Percentiles rank a stretch among this genome's conserved stretches.
phyloP scores from a whole-genome alignment of 257 asterid genomes.

The Gynochthodes officinalis region DNA sequence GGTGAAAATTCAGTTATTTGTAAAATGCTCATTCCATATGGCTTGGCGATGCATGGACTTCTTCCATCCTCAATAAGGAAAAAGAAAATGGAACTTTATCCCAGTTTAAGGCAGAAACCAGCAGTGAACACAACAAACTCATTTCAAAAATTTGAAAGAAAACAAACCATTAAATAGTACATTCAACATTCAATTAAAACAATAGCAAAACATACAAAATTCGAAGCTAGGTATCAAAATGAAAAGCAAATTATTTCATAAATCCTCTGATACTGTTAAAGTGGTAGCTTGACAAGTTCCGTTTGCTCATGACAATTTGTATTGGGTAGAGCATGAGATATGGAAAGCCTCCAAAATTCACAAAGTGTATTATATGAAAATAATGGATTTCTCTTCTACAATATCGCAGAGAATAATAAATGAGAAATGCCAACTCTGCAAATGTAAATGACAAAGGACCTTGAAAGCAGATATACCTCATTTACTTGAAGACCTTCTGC shows the following conservation, averaged over 20 bases:
- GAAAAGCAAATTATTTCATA: not conserved
- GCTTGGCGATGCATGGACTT: not conserved
- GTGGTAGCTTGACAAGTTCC: not conserved
- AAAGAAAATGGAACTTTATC: not conserved
- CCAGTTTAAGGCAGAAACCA: not conserved
- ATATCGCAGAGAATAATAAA: not conserved
- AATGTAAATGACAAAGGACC: not conserved
- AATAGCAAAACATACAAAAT: not conserved
- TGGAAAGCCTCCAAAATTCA: not conserved
- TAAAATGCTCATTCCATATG: not conserved
- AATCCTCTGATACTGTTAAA: not conserved
- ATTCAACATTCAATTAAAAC: not conserved
- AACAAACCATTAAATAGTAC: not conserved
- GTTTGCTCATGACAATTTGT: not conserved
- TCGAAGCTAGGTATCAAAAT: not conserved
- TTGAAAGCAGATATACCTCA: slow-evolving; percentile 46
- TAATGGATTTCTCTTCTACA: not conserved
- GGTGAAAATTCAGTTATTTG: not conserved
- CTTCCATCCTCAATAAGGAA: not conserved
- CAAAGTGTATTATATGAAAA: not conserved
- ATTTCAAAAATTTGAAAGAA: not conserved
- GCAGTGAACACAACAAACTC: not conserved
- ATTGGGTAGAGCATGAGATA: not conserved
- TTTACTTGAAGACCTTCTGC: slow-evolving; percentile 86
- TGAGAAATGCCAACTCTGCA: not conserved